Evolutionary conservation across 2,329 filamentous ascomycete species (phyloP), one percentile per base, ranked within the genome.

Genomic region (Penicillium sp.): DNA sequence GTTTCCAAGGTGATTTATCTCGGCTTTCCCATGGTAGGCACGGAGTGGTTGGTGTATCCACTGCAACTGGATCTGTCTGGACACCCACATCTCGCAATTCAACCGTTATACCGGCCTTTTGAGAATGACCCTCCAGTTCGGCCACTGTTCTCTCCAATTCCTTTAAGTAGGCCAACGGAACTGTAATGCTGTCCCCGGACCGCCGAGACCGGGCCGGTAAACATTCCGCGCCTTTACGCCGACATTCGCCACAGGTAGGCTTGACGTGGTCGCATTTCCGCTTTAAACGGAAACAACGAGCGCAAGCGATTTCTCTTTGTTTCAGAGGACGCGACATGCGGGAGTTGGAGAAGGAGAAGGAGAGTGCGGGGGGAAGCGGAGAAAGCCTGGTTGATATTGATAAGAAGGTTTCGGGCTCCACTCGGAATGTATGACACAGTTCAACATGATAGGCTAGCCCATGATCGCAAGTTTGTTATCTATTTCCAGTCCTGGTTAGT

Each of bases 221-320:
- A 54, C 65, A 68, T 52, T 68, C 66, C 6, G 65, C 64, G 8
- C 63, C 62, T 58, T 67, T 65, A 20, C 65, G 65, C 15, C 54
- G 57, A 53, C 66, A 68, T 57, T 68, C 66, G 40, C 66, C 65
- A 54, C 66, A 68, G n/a, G 53, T 62, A 26, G 66, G 66, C 48
- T 67, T 68, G 18, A 43, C 60, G 56, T 68, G 66, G 48, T 68
- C 66, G 58, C 66, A 68, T 60, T 63, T 68, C 20, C 66, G 63
- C 53, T 68, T 68, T 20, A 68, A 52, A n/a, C 59, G 66, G 45
- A 68, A 68, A 49, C 65, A 68, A 48, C 66, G 66, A 48, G 63
- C 60, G 44, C 65, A 68, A 47, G 66, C 66, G 49, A 66, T 60
- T 27, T 64, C 53, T 62, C 64, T 63, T 35, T 59, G 52, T 35